These are phyloP conservation scores for Candida sonorensis DNA, from an alignment of 805 yeast genomes.

Conservation along the genomic window DNA sequence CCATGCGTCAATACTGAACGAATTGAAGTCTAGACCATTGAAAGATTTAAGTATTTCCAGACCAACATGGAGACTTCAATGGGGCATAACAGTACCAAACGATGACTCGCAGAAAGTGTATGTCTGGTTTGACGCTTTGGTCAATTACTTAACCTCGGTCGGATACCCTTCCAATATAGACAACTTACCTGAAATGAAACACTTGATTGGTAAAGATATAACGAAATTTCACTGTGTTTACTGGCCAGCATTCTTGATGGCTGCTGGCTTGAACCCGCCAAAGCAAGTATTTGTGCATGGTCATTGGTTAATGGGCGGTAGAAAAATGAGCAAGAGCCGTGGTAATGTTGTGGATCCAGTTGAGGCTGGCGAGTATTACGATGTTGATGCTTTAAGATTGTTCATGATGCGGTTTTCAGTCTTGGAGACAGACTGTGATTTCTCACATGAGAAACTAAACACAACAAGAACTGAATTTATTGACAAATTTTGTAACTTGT, in stretches of 20 bases:
- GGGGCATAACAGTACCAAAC: constrained; percentile 90
- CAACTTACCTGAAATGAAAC: constrained; percentile 39
- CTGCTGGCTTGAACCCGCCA: constrained; percentile 70
- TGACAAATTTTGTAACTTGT: constrained; percentile 77
- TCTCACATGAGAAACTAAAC: constrained; percentile 49
- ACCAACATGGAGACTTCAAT: constrained; percentile 65
- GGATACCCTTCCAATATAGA: constrained; percentile 63
- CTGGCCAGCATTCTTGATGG: constrained; percentile 91
- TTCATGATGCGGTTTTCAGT: constrained; percentile 72
- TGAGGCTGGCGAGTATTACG: constrained; percentile 53
- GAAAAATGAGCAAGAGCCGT: constrained; percentile 87
- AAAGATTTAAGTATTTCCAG: constrained; percentile 82
- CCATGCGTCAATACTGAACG: constrained; percentile 47
- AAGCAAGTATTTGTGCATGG: constrained; percentile 78
- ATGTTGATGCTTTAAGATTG: constrained; percentile 67
- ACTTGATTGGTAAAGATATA: constrained; percentile 89
- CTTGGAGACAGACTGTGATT: constrained; percentile 74
- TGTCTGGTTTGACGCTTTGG: constrained; percentile 95
- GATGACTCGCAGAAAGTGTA: constrained; percentile 76
- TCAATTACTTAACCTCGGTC: constrained; percentile 69
- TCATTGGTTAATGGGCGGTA: constrained; percentile 88
- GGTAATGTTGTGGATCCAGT: constrained; percentile 95
- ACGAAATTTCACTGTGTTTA: constrained; percentile 81
- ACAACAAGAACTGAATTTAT: constrained; percentile 57
- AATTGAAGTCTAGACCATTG: constrained; percentile 42